A percentile compares a stretch with the other conserved stretches of the same genome.
phyloP scores from a whole-genome alignment of 2,329 filamentous ascomycete genomes.

The Cladobotryum protrusum region DNA sequence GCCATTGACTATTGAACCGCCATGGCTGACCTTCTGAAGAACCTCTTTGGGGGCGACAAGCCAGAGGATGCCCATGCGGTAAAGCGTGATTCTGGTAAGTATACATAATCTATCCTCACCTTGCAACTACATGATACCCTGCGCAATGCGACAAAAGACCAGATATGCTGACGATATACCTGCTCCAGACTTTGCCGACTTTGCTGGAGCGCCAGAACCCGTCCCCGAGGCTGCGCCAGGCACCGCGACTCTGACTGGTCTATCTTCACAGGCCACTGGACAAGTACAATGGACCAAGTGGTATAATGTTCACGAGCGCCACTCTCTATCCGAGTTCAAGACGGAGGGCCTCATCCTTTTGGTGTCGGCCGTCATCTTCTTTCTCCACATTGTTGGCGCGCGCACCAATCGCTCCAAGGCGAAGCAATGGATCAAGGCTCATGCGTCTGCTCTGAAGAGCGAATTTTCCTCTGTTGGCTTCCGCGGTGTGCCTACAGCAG shows the following conservation, averaged over 20 bases:
- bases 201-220: constrained; percentile 70
- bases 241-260: constrained; percentile 40
- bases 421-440: constrained; percentile 69
- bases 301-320: constrained; percentile 95
- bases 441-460: constrained; percentile 63
- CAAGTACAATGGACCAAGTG: constrained; percentile 76
- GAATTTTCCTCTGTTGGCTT: constrained; percentile 91
- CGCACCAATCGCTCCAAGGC: constrained; percentile 74
- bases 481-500: constrained; percentile 47
- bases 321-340: constrained; percentile 76
- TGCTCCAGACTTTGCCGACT: constrained; percentile 81
- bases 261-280: constrained; percentile 38
- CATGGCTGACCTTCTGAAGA: constrained; percentile 59
- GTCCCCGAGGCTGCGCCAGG: constrained; percentile 43
- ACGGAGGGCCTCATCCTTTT: constrained; percentile 77
- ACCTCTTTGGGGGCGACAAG: constrained; percentile 63
- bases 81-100: constrained; percentile 59
- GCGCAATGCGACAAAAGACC: too few relatives aligned
- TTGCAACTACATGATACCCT: neutral
- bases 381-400: constrained; percentile 76
- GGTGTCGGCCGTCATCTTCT: constrained; percentile 66
- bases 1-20: constrained; percentile 22
- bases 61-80: constrained; percentile 36
- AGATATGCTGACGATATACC: neutral
- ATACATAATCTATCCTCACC: constrained; percentile 1